A percentile compares a stretch with the other conserved stretches of the same genome.
Evolutionary conservation across 2,329 filamentous ascomycete species (phyloP).

Genomic region (Trichophyton verrucosum): DNA sequence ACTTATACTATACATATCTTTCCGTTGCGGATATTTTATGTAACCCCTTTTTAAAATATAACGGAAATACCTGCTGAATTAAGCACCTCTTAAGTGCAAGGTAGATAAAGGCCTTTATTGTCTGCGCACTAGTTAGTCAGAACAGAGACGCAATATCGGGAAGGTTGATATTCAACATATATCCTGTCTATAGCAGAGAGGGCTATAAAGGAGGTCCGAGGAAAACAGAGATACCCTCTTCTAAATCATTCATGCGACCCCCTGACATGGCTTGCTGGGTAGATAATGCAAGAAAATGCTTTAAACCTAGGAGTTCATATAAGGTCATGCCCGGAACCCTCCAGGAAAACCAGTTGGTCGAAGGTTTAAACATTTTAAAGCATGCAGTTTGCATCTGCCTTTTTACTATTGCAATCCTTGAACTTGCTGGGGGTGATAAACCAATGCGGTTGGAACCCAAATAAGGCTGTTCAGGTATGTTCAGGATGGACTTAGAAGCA

Average conservation of each 20-base stretch:
- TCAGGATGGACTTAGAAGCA: background rate
- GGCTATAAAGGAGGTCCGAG: too few relatives aligned
- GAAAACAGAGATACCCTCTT: too few relatives aligned
- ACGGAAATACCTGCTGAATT: background rate
- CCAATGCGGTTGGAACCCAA: background rate
- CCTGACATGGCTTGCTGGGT: background rate
- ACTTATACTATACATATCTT: too few relatives aligned
- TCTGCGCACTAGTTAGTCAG: background rate
- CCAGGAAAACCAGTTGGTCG: background rate
- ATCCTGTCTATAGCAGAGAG: too few relatives aligned
- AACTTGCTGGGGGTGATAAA: background rate
- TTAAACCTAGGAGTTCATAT: background rate
- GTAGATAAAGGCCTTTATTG: background rate
- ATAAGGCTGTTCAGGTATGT: background rate
- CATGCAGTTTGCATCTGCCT: background rate
- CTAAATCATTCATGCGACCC: background rate
- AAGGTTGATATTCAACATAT: too few relatives aligned
- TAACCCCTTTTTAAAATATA: background rate
- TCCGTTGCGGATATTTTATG: background rate
- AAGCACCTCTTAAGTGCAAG: too few relatives aligned
- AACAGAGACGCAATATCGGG: too few relatives aligned
- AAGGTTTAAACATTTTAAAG: background rate
- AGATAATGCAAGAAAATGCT: background rate
- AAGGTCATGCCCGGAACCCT: background rate
- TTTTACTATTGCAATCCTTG: background rate